Evolutionary conservation across 1,284 basidiomycete genomes (phyloP).

Genomic region (Malassezia furfur): DNA sequence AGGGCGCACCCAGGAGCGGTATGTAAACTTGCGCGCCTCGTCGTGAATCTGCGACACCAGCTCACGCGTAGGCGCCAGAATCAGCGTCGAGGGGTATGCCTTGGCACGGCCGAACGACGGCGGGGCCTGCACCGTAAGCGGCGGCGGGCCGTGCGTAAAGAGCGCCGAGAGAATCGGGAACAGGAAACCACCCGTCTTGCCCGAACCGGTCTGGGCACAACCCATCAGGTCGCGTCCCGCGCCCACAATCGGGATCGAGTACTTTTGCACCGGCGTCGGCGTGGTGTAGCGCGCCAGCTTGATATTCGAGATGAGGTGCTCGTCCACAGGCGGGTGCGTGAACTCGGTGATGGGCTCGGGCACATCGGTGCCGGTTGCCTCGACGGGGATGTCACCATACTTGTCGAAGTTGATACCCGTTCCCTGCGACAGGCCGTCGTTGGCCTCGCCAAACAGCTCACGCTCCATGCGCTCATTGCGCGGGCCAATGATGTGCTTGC

Average conservation of each 20-base stretch:
- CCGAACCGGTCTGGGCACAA: conserved; percentile 98
- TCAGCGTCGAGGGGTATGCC: conserved; percentile 88
- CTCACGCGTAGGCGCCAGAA: conserved; percentile 95
- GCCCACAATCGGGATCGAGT: conserved; percentile 96
- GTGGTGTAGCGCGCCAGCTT: conserved; percentile 79
- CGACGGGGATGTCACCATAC: conserved; percentile 98
- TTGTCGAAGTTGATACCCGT: conserved; percentile 99
- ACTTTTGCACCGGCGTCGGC: conserved; percentile 98
- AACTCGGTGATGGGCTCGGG: conserved; percentile 86
- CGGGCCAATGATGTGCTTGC: conserved; percentile 68
- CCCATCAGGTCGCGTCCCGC: conserved; percentile 89
- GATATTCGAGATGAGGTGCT: conserved; percentile 91
- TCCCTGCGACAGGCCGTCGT: conserved; percentile 63
- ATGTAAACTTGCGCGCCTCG: conserved; percentile 97
- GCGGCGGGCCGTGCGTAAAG: conserved; percentile 70
- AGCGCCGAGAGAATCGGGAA: conserved; percentile 97
- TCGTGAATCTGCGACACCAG: conserved; percentile 99
- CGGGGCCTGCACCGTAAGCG: conserved; percentile 56
- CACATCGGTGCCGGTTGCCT: conserved; percentile 88
- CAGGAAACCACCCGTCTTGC: conserved; percentile 96
- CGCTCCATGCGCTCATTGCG: conserved; percentile 81
- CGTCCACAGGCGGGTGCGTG: conserved; percentile 78
- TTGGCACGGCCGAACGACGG: conserved; percentile 65
- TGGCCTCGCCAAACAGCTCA: conserved; percentile 83
- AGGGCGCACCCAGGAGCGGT: conserved; percentile 97